These are phyloP conservation scores for Tuber melanosporum DNA, from an alignment of 495 filamentous ascomycete genomes.

Conservation along the genomic window DNA sequence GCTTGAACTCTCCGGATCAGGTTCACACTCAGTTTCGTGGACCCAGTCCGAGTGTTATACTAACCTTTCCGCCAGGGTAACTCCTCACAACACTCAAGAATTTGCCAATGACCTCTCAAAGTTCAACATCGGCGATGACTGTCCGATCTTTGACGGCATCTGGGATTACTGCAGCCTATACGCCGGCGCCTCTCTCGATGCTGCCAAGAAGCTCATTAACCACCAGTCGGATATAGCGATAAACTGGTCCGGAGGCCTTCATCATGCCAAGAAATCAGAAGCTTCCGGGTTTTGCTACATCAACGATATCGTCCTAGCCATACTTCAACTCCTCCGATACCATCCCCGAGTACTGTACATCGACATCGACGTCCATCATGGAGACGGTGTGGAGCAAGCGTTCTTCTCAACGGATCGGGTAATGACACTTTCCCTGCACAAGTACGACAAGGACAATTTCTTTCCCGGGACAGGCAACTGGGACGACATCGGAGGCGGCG, in stretches of 20 bases:
- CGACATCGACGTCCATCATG: slow-evolving; percentile 97
- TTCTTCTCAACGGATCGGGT: slow-evolving; percentile 97
- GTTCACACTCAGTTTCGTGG: slow-evolving; percentile 4
- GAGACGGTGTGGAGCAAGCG: slow-evolving; percentile 95
- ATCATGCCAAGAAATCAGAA: slow-evolving; percentile 96
- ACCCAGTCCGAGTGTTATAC: neutral
- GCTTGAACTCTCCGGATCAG: slow-evolving; percentile 47
- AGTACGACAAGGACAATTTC: slow-evolving; percentile 83
- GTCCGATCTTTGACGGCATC: slow-evolving; percentile 93
- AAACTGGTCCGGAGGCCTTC: slow-evolving; percentile 95
- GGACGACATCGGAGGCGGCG: slow-evolving; percentile 87
- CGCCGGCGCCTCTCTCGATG: slow-evolving; percentile 95
- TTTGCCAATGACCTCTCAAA: slow-evolving; percentile 84
- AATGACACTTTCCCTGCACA: slow-evolving; percentile 98
- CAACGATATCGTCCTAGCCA: slow-evolving; percentile 96
- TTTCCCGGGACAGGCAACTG: slow-evolving; percentile 96
- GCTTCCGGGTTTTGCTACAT: slow-evolving; percentile 98
- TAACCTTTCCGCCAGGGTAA: slow-evolving; percentile 53
- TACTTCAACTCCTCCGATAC: slow-evolving; percentile 88
- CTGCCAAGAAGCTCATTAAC: slow-evolving; percentile 82
- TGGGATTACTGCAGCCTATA: slow-evolving; percentile 98
- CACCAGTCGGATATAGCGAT: slow-evolving; percentile 95
- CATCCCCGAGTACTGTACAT: slow-evolving; percentile 93
- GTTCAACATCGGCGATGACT: slow-evolving; percentile 97
- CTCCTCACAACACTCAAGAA: slow-evolving; percentile 93